Evolutionary conservation across 441 rosid species (phyloP), one percentile per base, ranked within the genome.

Genomic region (Melianthus villosus): DNA sequence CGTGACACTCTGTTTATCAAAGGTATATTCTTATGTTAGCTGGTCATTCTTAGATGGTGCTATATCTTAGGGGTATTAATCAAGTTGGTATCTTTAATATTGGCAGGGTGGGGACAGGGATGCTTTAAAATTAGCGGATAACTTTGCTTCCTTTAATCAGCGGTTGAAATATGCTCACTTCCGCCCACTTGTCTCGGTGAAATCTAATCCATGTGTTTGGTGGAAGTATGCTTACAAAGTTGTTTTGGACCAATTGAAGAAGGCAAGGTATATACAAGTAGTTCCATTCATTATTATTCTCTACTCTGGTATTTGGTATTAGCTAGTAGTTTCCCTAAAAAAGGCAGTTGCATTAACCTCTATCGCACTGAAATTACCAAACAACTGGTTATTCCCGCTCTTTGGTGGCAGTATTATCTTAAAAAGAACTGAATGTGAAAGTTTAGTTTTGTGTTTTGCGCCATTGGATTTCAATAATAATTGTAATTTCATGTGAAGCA

Each of bases 1-100:
- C 59, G 96, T 92, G 72, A 92, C 82, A 25, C 75, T 92, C 20
- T 80, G 95, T 63, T 64, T 92, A 67, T 74, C 96, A 36, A 92
- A 83, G 99, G 96, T 92, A 60, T 31, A 39, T 46, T 33, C 22
- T 41, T 9, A 36, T 37, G 38, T 36, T 54, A 40, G 37, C 30
- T 46, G 27, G 44, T 25, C 11, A 56, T 47, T 40, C 49, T 11
- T 46, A 18, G 30, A 34, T 9, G 32, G 54, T 36, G 19, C 17
- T 34, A 12, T 34, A 34, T 38, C 46, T 32, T 44, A 9, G 25
- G 34, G 62, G 31, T 56, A 26, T 48, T 62, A 38, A 62, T 40
- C 50, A 29, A 48, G 38, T 48, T 18, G 28, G 17, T 42, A 16
- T 48, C 15, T 29, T 37, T 47, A n/a, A 9, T 37, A 38, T 59